Conservation (phyloP, 768 basidiomycete genomes). For the Psilocybe cyanescens region DNA sequence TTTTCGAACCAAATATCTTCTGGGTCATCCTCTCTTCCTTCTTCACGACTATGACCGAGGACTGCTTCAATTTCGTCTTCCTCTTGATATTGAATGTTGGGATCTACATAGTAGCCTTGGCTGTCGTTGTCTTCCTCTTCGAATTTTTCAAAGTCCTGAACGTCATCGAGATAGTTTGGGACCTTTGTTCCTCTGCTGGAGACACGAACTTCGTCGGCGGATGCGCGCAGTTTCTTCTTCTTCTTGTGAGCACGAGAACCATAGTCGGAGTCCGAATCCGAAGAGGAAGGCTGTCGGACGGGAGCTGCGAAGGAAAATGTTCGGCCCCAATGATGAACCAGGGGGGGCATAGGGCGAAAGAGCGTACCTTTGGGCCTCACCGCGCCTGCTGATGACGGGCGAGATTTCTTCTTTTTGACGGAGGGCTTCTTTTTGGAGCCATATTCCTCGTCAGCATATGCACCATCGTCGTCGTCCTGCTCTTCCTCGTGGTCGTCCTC, state of each 20-base stretch:
- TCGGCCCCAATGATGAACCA: constrained; percentile 15
- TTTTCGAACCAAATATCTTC: constrained; percentile 89
- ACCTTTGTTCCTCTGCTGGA: constrained; percentile 77
- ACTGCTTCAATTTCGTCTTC: constrained; percentile 93
- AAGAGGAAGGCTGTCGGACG: constrained; percentile 58
- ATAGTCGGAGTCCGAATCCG: constrained; percentile 88
- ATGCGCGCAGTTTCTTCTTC: constrained; percentile 68
- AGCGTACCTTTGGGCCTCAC: constrained; percentile 63
- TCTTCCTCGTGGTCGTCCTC: constrained; percentile 68
- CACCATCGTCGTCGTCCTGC: constrained; percentile 69
- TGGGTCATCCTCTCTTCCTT: constrained; percentile 73
- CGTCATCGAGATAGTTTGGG: constrained; percentile 85
- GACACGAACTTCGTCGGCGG: constrained; percentile 76
- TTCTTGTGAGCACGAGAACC: constrained; percentile 82
- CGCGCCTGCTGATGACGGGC: constrained; percentile 43
- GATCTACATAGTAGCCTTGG: constrained; percentile 59
- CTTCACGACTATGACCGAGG: constrained; percentile 84
- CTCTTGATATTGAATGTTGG: constrained; percentile 58
- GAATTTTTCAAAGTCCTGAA: constrained; percentile 76
- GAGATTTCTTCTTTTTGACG: constrained; percentile 66
- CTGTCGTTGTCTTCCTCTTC: constrained; percentile 66
- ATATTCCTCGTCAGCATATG: constrained; percentile 80
- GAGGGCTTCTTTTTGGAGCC: constrained; percentile 60
- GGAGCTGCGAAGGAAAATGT: constrained; percentile 36
- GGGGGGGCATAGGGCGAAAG: constrained; percentile 11